These are phyloP conservation scores for Spathaspora gorwiae DNA, from an alignment of 805 yeast species.

Conservation along the genomic window DNA sequence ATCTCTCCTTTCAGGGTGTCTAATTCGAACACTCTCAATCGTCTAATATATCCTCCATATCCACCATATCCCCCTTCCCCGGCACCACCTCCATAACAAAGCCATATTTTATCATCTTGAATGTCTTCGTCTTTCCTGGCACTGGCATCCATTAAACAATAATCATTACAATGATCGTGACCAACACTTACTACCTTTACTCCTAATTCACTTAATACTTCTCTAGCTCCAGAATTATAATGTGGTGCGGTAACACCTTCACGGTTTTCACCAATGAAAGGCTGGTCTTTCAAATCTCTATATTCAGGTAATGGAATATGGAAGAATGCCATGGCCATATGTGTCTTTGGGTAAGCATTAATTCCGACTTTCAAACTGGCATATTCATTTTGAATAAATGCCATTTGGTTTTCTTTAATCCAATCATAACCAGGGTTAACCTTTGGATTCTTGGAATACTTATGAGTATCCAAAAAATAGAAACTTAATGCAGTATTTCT, in stretches of 20 bases:
- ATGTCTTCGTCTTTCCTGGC: conserved; percentile 15
- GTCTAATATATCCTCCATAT: conserved; percentile 79
- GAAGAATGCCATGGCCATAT: conserved; percentile 82
- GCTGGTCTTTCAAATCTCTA: conserved; percentile 37
- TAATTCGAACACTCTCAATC: conserved; percentile 69
- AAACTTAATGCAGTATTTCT: conserved; percentile 48
- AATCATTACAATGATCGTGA: conserved; percentile 95
- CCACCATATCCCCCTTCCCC: conserved; percentile 98
- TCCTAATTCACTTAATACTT: conserved; percentile 56
- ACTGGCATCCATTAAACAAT: conserved; percentile 57
- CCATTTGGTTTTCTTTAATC: conserved; percentile 67
- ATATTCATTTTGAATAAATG: conserved; percentile 42
- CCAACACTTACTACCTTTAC: conserved; percentile 79
- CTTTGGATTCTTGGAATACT: conserved; percentile 64
- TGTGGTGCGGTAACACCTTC: conserved; percentile 81
- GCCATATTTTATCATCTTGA: conserved; percentile 51
- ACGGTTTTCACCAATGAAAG: conserved; percentile 55
- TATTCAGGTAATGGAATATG: conserved; percentile 94
- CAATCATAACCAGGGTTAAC: conserved; percentile 79
- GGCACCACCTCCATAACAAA: conserved; percentile 90
- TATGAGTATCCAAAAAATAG: conserved; percentile 82
- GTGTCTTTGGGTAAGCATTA: conserved; percentile 36
- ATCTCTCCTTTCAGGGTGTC: conserved; percentile 47
- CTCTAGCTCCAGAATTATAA: conserved; percentile 63
- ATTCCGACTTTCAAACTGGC: conserved; percentile 21